Evolutionary conservation across 257 asterid species (phyloP), one percentile per base, ranked within the genome.

Genomic region (Penstemon barbatus): DNA sequence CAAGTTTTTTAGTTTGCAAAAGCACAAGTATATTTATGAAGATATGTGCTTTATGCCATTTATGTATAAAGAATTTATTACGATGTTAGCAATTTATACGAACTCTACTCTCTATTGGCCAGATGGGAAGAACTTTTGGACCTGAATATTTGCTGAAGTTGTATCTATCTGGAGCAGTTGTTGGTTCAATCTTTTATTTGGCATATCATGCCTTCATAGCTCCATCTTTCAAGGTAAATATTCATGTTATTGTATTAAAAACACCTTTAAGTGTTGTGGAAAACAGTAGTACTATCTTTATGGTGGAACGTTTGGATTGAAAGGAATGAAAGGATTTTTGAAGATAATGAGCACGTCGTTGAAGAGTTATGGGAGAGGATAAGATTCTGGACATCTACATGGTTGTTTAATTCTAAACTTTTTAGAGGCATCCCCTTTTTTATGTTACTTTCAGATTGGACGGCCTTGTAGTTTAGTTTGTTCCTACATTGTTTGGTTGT

Each of bases 161-260:
- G 75, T 93, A 93, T 80, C 77, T 93, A 44, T 72, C 87, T 61
- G 99, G 97, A 71, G 97, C 97, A 37, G 68, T 84, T 83, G 89
- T 63, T 68, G 99, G 97, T 77, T 90, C 99, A 43, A 71, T 87
- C 69, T 93, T 88, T 79, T 90, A 74, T 81, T 76, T 93, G 85
- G 82, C 66, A 41, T 84, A 90, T 77, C 89, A 88, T 71, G 90
- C 86, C 76, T 80, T 82, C 74, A 74, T 86, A 52, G 89, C 90
- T 61, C 84, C 83, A 39, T 78, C 79, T 15, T 36, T 79, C 48
- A 78, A 86, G 95, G 98, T 93, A 81, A 71, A 41, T 43, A 55
- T 36, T 54, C 7, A 5, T 42, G 37, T 65, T 61, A 53, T 48
- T 9, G 12, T 25, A 42, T 56, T 44, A 60, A 10, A 53, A 11